Percentiles rank a stretch among this genome's conserved stretches.
phyloP scores from a whole-genome alignment of 768 basidiomycete genomes.

The Fomitopsis serialis region DNA sequence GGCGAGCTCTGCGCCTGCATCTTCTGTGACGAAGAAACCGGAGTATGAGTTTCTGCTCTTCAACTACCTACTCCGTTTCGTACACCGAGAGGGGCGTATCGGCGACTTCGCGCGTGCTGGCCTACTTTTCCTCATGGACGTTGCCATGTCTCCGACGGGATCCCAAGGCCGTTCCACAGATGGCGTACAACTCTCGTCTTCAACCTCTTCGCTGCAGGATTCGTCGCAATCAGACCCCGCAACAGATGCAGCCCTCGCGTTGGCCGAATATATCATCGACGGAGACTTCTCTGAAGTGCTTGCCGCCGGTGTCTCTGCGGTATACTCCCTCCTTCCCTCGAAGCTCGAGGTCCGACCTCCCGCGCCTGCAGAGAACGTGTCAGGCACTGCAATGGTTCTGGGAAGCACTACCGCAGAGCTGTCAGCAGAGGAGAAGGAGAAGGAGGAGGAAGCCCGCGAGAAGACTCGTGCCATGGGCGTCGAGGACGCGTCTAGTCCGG shows the following conservation, averaged over 20 bases:
- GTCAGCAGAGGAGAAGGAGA: constrained; percentile 51
- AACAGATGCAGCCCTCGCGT: constrained; percentile 77
- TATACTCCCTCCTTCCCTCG: constrained; percentile 85
- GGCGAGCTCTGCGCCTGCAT: constrained; percentile 41
- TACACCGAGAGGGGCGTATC: constrained; percentile 89
- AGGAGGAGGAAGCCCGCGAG: constrained; percentile 42
- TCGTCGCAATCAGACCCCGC: constrained; percentile 39
- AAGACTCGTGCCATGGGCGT: constrained; percentile 55
- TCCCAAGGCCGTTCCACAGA: constrained; percentile 36
- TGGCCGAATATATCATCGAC: constrained; percentile 91
- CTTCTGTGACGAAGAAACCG: constrained; percentile 50
- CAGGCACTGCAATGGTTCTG: constrained; percentile 61
- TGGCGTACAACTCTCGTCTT: constrained; percentile 18
- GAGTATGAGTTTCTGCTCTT: constrained; percentile 96
- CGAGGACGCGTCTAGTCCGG: constrained; percentile 70
- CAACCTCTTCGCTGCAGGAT: constrained; percentile 22
- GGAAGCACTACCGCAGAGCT: constrained; percentile 52
- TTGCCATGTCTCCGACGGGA: constrained; percentile 83
- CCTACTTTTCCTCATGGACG: constrained; percentile 90
- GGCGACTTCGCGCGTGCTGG: constrained; percentile 93
- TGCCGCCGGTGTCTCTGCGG: constrained; percentile 86
- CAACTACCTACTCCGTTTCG: constrained; percentile 91
- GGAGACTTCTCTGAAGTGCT: constrained; percentile 99
- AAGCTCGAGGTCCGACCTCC: constrained; percentile 71
- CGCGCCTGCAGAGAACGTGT: constrained; percentile 30